Percentiles rank a stretch among this genome's conserved stretches.
These are phyloP conservation scores for Zymoseptoria tritici DNA, from an alignment of 2,329 filamentous ascomycete genomes.

Conservation along the genomic window DNA sequence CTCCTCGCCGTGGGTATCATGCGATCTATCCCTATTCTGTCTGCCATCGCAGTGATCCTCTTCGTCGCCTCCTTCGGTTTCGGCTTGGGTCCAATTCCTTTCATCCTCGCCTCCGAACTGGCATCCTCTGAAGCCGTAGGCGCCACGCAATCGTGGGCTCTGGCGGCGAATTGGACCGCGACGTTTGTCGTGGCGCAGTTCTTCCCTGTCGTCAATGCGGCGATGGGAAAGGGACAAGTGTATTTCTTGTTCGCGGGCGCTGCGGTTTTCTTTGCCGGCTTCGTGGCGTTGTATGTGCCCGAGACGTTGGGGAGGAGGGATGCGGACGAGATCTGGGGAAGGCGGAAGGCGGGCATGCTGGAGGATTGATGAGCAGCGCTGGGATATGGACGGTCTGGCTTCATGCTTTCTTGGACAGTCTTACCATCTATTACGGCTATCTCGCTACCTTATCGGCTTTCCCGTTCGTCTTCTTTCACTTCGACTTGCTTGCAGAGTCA, in stretches of 20 bases:
- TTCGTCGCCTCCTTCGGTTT: conserved; percentile 89
- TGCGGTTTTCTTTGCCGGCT: conserved; percentile 60
- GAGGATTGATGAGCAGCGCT: conserved; percentile 8
- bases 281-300: conserved; percentile 65
- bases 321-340: conserved; percentile 85
- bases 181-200: conserved; percentile 93
- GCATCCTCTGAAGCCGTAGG: conserved; percentile 87
- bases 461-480: no score
- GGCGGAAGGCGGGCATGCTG: conserved; percentile 35
- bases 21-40: conserved; percentile 63
- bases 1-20: conserved; percentile 75
- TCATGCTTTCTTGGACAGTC: background rate
- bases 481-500: no score
- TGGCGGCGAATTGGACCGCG: conserved; percentile 81
- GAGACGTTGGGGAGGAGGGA: conserved; percentile 82
- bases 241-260: conserved; percentile 86
- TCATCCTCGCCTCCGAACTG: conserved; percentile 85
- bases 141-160: conserved; percentile 78
- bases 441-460: background rate
- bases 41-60: conserved; percentile 69
- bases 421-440: background rate
- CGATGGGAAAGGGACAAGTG: conserved; percentile 71
- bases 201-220: conserved; percentile 78
- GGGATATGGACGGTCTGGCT: background rate
- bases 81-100: conserved; percentile 87